Evolutionary conservation across 2,329 filamentous ascomycete species (phyloP).

Genomic region (Aspergillus proliferans): DNA sequence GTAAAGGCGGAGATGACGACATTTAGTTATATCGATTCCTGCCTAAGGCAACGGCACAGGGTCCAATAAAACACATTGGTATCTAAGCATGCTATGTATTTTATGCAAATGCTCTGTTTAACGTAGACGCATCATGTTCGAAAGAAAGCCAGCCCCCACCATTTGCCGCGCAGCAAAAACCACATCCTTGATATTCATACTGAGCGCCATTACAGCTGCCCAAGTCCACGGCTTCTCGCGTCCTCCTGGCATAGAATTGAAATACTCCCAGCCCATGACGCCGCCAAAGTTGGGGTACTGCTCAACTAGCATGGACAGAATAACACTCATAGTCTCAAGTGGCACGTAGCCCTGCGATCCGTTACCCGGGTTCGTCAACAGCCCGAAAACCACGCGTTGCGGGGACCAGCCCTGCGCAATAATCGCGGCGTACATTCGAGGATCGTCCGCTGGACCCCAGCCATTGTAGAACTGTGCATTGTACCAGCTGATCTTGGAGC

Average conservation of each 20-base stretch:
- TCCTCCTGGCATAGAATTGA: conserved; percentile 68
- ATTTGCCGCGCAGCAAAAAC: conserved; percentile 27
- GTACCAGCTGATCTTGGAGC: conserved; percentile 70
- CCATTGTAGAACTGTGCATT: conserved; percentile 92
- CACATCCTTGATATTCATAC: conserved; percentile 38
- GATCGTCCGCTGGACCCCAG: conserved; percentile 63
- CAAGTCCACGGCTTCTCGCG: conserved; percentile 65
- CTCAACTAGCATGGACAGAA: conserved; percentile 52
- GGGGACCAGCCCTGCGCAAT: conserved; percentile 60
- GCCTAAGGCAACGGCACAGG: neutral
- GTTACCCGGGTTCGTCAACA: conserved; percentile 72
- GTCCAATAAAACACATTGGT: neutral
- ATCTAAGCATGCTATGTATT: neutral
- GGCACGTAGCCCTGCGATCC: conserved; percentile 60
- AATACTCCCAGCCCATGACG: conserved; percentile 94
- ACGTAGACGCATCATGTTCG: conserved; percentile 22
- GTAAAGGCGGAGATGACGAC: conserved; percentile 4
- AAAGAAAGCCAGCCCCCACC: conserved; percentile 22
- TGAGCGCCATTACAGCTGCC: conserved; percentile 61
- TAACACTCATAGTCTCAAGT: conserved; percentile 50
- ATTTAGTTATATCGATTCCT: conserved; percentile 4
- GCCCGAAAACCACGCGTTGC: conserved; percentile 68
- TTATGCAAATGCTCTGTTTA: conserved; percentile 1
- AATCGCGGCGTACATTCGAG: conserved; percentile 38
- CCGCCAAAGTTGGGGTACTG: conserved; percentile 70